Evolutionary conservation across 148 eudicot species (phyloP), one percentile per base, ranked within the genome.

Genomic region (Rhododendron mucronatum): DNA sequence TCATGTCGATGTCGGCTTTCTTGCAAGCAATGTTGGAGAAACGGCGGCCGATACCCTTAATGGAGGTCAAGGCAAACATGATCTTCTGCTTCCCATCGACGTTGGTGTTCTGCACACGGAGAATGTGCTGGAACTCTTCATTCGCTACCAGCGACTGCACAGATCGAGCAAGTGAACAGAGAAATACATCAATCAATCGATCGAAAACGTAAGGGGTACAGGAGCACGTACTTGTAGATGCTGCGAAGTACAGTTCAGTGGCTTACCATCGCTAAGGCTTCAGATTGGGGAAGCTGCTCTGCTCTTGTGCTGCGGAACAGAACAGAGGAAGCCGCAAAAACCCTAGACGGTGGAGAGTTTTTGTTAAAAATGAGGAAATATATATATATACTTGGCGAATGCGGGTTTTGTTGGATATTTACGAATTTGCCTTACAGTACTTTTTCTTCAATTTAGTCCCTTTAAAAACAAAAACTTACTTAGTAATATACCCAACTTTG

Each of bases 31-130:
- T 93, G 84, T 96, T 96, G 84, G 98, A 89, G 85, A 92, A 96
- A 83, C 98, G 98, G 26, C 98, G 97, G 13, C 98, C 98, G 77
- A 96, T 93, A 93, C 98, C 98, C 87, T 96, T 96, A 89, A 96
- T 96, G 3, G 98, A 93, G 69, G 98, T 96, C 90, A 96, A 81
- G 21, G 98, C 98, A 83, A 92, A 96, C 98, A 96, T 94, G 84
- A 96, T 94, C 93, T 94, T 96, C 89, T 96, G 96, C 59, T 96
- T 96, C 1, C 98, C 98, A 83, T 96, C 98, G 23, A 94, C 98
- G 83, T 96, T 96, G 30, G 98, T 96, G 88, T 96, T 96, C 92
- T 92, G 91, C 59, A 96, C 86, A 89, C 98, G 98, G 75, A 96
- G 91, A 90, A 96, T 96, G 86, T 96, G 98, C 89, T 96, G 98